phyloP scores from a whole-genome alignment of 2,329 filamentous ascomycete species.

The Neonectria punicea region DNA sequence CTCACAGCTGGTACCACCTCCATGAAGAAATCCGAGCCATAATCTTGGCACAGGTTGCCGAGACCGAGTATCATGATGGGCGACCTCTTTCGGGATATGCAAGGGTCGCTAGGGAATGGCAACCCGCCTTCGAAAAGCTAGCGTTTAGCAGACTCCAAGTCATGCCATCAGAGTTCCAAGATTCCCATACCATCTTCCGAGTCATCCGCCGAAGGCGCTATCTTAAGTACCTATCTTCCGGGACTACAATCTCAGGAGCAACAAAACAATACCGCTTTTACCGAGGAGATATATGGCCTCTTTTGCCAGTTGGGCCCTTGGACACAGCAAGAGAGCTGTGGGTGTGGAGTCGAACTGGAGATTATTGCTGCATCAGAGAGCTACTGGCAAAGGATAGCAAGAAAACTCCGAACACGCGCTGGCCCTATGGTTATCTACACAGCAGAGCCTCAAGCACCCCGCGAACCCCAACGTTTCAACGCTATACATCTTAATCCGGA shows the following conservation, averaged over 20 bases:
- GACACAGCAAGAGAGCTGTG: neutral
- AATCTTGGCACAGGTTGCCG: conserved; percentile 1
- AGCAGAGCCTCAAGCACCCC: too few relatives aligned
- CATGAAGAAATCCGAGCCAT: neutral
- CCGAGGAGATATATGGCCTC: neutral
- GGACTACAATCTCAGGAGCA: neutral
- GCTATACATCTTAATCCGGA: neutral
- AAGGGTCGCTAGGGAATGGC: conserved; percentile 1
- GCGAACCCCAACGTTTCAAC: neutral
- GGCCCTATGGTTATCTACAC: too few relatives aligned
- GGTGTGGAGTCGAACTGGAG: neutral
- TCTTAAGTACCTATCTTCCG: conserved; percentile 1
- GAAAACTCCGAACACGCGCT: neutral
- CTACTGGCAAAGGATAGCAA: conserved; percentile 12
- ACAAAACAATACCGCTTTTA: neutral
- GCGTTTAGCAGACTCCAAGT: conserved; percentile 1
- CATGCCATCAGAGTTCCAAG: neutral
- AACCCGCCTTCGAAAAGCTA: conserved; percentile 5
- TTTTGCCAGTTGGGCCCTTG: neutral
- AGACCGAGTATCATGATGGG: neutral
- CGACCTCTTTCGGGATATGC: neutral
- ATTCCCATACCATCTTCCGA: neutral
- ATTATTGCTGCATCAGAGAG: conserved; percentile 8
- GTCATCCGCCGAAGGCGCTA: neutral
- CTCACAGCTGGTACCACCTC: neutral